phyloP scores from a whole-genome alignment of 805 yeast genomes.

The Cyberlindnera mississippiensis region DNA sequence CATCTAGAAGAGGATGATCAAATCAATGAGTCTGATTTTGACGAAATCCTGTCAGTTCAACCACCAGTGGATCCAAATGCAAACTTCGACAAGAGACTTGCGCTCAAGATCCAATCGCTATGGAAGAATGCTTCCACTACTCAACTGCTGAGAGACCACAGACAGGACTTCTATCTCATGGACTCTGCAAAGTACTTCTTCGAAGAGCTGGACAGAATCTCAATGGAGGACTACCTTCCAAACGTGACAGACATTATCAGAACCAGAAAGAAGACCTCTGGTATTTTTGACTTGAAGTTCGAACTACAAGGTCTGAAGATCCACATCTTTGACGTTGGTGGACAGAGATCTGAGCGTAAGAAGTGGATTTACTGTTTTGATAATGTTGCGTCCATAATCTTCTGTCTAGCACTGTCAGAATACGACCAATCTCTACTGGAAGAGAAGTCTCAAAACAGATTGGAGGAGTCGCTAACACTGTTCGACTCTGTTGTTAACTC shows the following conservation, averaged over 20 bases:
- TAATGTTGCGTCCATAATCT: slow-evolving; percentile 83
- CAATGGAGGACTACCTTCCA: slow-evolving; percentile 61
- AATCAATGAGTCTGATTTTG: slow-evolving; percentile 30
- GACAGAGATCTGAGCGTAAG: slow-evolving; percentile 91
- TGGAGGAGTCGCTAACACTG: slow-evolving; percentile 76
- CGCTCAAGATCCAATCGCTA: slow-evolving; percentile 44
- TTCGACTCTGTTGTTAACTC: slow-evolving; percentile 91
- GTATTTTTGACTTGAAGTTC: slow-evolving; percentile 80
- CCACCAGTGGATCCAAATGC: slow-evolving; percentile 51
- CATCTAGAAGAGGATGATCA: slow-evolving; percentile 29
- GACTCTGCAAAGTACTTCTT: slow-evolving; percentile 83
- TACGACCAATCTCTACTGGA: slow-evolving; percentile 85
- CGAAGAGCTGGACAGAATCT: slow-evolving; percentile 59
- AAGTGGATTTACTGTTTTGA: slow-evolving; percentile 98
- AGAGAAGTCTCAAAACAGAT: slow-evolving; percentile 67
- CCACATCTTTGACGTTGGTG: slow-evolving; percentile 84
- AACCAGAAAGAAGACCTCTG: slow-evolving; percentile 89
- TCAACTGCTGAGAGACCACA: slow-evolving; percentile 51
- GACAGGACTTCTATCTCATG: slow-evolving; percentile 72
- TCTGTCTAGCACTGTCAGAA: slow-evolving; percentile 88
- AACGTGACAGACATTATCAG: slow-evolving; percentile 73
- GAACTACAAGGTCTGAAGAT: slow-evolving; percentile 65
- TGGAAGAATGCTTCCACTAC: slow-evolving; percentile 58
- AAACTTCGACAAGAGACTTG: slow-evolving; percentile 47
- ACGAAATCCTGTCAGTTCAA: slow-evolving; percentile 14